Evolutionary conservation across 2,329 filamentous ascomycete genomes (phyloP).

Genomic region (Fusarium siculi): DNA sequence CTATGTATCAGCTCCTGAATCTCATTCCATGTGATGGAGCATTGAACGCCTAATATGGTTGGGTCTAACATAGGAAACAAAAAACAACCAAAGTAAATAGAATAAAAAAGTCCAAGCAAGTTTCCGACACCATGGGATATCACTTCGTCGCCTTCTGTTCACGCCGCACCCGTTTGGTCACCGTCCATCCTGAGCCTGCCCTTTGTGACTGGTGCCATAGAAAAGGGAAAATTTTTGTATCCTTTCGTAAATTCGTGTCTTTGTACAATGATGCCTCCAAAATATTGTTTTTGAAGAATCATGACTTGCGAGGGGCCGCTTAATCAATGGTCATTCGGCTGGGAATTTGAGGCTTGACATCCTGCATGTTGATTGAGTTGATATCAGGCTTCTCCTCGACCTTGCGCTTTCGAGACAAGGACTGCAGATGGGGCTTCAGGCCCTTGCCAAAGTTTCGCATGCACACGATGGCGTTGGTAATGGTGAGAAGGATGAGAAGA

Average conservation of each 20-base stretch:
- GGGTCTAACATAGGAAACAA: slow-evolving; percentile 36
- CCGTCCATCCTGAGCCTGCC: slow-evolving; percentile 44
- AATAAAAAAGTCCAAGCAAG: slow-evolving; percentile 38
- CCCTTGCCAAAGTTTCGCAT: slow-evolving; percentile 91
- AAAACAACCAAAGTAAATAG: slow-evolving; percentile 29
- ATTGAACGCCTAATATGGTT: slow-evolving; percentile 42
- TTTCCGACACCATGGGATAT: slow-evolving; percentile 43
- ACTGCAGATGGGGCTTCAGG: slow-evolving; percentile 84
- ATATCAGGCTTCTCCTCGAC: slow-evolving; percentile 66
- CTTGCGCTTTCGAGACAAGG: slow-evolving; percentile 52
- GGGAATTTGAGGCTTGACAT: slow-evolving; percentile 65
- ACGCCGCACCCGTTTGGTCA: slow-evolving; percentile 40
- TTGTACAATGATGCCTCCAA: slow-evolving; percentile 44
- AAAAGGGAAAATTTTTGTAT: slow-evolving; percentile 39
- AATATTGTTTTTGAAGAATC: slow-evolving; percentile 5
- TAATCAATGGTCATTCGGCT: slow-evolving; percentile 73
- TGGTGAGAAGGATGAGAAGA: slow-evolving; percentile 86
- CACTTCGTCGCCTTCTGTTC: slow-evolving; percentile 44
- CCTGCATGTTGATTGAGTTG: slow-evolving; percentile 66
- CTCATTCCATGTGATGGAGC: slow-evolving; percentile 39
- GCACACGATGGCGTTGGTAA: slow-evolving; percentile 86
- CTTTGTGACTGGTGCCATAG: slow-evolving; percentile 44
- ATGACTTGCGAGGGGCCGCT: slow-evolving; percentile 28
- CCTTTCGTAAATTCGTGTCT: slow-evolving; percentile 52
- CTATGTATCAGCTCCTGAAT: slow-evolving; percentile 37